These are phyloP conservation scores for Acephala macrosclerotiorum DNA, from an alignment of 2,329 filamentous ascomycete genomes.

Conservation along the genomic window DNA sequence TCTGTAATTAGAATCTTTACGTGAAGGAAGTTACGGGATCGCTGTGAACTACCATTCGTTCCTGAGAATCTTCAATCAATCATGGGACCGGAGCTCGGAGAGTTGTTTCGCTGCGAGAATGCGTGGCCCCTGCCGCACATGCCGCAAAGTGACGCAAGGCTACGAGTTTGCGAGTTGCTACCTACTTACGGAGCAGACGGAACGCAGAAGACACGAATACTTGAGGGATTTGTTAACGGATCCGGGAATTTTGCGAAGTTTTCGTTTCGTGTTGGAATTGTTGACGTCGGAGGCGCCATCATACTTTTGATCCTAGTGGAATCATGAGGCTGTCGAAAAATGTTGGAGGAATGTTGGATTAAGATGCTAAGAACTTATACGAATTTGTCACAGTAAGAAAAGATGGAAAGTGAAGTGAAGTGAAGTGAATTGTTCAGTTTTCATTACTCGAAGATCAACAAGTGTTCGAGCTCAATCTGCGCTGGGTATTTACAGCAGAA, in stretches of 20 bases:
- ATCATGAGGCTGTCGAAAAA: background rate
- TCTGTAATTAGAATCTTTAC: background rate
- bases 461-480: slow-evolving; percentile 17
- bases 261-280: background rate
- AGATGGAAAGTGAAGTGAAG: background rate
- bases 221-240: slow-evolving; percentile 1
- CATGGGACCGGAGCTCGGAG: slow-evolving; percentile 7
- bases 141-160: slow-evolving; percentile 13
- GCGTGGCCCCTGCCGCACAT: slow-evolving; percentile 3
- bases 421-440: slow-evolving; percentile 5
- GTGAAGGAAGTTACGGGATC: background rate
- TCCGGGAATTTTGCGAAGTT: background rate
- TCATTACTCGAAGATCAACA: slow-evolving; percentile 5
- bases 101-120: slow-evolving; percentile 1
- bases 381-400: background rate
- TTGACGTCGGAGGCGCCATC: background rate
- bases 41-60: background rate
- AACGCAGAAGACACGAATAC: background rate
- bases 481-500: slow-evolving; percentile 39
- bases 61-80: background rate
- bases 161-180: slow-evolving; percentile 10
- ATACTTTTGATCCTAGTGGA: background rate
- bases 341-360: background rate
- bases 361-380: background rate
- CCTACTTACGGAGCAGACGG: slow-evolving; percentile 5